Conservation (phyloP, 257 asterid species). For the Nicotiana knightiana region DNA sequence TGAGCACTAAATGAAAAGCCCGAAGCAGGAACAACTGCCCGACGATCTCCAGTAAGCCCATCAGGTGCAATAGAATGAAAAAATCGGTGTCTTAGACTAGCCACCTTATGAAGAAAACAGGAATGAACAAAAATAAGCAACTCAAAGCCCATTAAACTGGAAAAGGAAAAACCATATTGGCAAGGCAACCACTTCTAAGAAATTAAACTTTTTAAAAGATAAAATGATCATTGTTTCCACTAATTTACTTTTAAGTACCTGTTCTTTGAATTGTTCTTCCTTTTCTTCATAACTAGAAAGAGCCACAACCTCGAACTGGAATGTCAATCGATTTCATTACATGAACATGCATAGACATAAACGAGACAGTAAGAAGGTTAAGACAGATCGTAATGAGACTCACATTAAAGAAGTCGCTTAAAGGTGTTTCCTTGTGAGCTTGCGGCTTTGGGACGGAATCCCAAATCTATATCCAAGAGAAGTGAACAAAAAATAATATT, state of each 20-base stretch:
- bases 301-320: slow-evolving; percentile 74
- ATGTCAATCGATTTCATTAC: slow-evolving; percentile 11
- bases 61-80: slow-evolving; percentile 78
- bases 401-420: slow-evolving; percentile 91
- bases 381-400: slow-evolving; percentile 19
- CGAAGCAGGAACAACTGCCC: slow-evolving; percentile 84
- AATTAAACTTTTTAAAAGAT: too few species aligned
- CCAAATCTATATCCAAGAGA: slow-evolving; percentile 61
- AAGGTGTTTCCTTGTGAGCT: slow-evolving; percentile 78
- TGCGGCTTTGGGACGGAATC: slow-evolving; percentile 90
- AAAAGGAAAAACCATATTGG: background rate
- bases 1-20: slow-evolving; percentile 74
- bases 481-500: slow-evolving; percentile 1
- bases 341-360: background rate
- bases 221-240: background rate
- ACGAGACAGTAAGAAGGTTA: background rate
- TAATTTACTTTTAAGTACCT: slow-evolving; percentile 31
- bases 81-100: slow-evolving; percentile 59
- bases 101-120: slow-evolving; percentile 41
- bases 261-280: slow-evolving; percentile 73
- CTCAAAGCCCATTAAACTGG: background rate
- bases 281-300: slow-evolving; percentile 74
- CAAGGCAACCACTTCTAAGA: background rate
- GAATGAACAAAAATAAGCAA: background rate
- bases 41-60: slow-evolving; percentile 87